Conservation (phyloP, 306 rosid genomes). For the Gastrolobium bilobum region DNA sequence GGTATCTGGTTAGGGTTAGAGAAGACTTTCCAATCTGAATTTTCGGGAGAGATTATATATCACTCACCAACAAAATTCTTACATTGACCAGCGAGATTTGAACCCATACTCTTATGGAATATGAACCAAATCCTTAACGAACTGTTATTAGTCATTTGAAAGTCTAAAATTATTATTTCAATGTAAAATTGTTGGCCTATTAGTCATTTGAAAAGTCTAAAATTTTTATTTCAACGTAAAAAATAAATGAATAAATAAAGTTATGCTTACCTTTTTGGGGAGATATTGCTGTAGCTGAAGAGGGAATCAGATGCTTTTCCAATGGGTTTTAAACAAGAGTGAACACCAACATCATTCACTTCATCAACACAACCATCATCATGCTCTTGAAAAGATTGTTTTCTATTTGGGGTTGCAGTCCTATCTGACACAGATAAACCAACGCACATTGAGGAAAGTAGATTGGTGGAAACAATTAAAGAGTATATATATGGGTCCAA, state of each 20-base stretch:
- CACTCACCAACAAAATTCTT: too few species aligned
- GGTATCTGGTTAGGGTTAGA: too few species aligned
- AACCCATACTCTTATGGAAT: too few species aligned
- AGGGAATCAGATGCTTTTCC: slow-evolving; percentile 61
- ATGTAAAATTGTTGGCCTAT: too few species aligned
- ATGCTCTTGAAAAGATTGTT: slow-evolving; percentile 55
- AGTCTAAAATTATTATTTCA: slow-evolving; percentile 40
- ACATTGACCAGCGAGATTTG: too few species aligned
- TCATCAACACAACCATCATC: slow-evolving; percentile 64
- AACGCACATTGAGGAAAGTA: background rate
- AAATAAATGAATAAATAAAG: background rate
- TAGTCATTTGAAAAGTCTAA: slow-evolving; percentile 44
- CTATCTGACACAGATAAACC: slow-evolving; percentile 55
- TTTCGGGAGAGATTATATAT: too few species aligned
- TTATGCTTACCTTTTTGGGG: slow-evolving; percentile 58
- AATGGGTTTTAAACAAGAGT: slow-evolving; percentile 40
- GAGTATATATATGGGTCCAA: background rate
- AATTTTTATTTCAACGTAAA: slow-evolving; percentile 4
- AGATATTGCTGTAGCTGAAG: slow-evolving; percentile 45
- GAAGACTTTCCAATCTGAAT: too few species aligned
- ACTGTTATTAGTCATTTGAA: slow-evolving; percentile 37
- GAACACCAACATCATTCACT: slow-evolving; percentile 52
- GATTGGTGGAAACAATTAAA: background rate
- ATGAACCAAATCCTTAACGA: too few species aligned
- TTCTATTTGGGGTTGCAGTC: slow-evolving; percentile 53